Percentiles rank a stretch among this genome's conserved stretches.
Conservation (phyloP, 805 yeast species). For the Candida vartiovaarae region DNA sequence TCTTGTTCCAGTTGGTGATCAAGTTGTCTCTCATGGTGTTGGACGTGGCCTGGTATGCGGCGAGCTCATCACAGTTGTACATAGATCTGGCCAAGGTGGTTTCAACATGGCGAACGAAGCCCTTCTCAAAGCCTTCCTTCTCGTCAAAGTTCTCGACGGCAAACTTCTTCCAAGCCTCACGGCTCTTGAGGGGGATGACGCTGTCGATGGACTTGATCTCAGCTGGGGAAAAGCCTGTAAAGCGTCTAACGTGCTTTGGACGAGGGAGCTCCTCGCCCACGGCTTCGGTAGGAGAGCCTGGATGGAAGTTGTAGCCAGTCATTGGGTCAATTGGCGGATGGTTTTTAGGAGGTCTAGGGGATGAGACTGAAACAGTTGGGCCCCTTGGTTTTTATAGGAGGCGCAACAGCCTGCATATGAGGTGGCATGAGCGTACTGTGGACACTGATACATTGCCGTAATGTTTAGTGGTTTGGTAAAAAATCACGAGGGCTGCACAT, state of each 20-base stretch:
- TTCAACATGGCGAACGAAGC: slow-evolving; percentile 81
- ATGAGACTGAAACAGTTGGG: too few species aligned
- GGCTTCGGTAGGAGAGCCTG: neutral
- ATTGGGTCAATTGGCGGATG: neutral
- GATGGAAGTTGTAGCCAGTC: slow-evolving; percentile 1
- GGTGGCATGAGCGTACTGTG: too few species aligned
- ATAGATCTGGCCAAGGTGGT: slow-evolving; percentile 85
- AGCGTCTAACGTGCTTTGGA: slow-evolving; percentile 57
- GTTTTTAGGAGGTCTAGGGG: neutral
- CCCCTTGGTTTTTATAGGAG: too few species aligned
- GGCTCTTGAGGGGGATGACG: slow-evolving; percentile 69
- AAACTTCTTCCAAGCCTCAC: slow-evolving; percentile 71
- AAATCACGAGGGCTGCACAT: too few species aligned
- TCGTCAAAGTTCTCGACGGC: slow-evolving; percentile 41
- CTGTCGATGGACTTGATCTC: slow-evolving; percentile 81
- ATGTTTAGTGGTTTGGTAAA: too few species aligned
- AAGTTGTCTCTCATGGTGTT: slow-evolving; percentile 71
- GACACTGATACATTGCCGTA: too few species aligned
- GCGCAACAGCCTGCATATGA: too few species aligned
- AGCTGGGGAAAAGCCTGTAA: slow-evolving; percentile 87
- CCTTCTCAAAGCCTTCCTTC: slow-evolving; percentile 53
- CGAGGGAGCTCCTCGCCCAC: slow-evolving; percentile 21
- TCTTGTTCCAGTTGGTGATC: slow-evolving; percentile 83
- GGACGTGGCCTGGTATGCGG: slow-evolving; percentile 89
- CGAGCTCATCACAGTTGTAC: slow-evolving; percentile 87